Evolutionary conservation across 257 asterid genomes (phyloP).

Genomic region (Cruciata laevipes): DNA sequence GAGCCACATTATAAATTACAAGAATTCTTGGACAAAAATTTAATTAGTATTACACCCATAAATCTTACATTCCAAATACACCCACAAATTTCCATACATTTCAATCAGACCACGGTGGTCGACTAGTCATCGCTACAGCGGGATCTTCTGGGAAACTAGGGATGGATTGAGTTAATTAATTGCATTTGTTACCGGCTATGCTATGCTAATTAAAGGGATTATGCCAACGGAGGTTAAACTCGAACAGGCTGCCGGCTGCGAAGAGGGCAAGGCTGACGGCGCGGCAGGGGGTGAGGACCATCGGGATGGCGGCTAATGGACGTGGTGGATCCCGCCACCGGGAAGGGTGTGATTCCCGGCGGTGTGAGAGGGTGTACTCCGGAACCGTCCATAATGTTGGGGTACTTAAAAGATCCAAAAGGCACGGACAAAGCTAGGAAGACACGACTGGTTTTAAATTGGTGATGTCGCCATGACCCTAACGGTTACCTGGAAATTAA

Average conservation of each 20-base stretch:
- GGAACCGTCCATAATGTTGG: conserved; percentile 50
- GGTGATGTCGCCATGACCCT: conserved; percentile 71
- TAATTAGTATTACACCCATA: no score
- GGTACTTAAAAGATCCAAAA: conserved; percentile 53
- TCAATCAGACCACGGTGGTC: no score
- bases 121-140: no score
- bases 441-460: conserved; percentile 63
- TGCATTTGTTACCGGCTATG: no score
- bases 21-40: no score
- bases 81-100: no score
- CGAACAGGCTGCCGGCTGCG: conserved; percentile 53
- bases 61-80: no score
- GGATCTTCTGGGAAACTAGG: no score
- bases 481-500: conserved; percentile 70
- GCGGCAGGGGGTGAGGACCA: conserved; percentile 59
- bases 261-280: conserved; percentile 63
- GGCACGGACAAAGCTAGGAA: conserved; percentile 38
- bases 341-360: conserved; percentile 37
- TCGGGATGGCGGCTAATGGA: conserved; percentile 48
- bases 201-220: no score
- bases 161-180: no score
- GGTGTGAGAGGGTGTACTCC: conserved; percentile 56
- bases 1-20: no score
- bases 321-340: conserved; percentile 43
- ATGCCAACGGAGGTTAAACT: no score